Evolutionary conservation across 192 early-diverging fungal species (phyloP), one percentile per base, ranked within the genome.

Genomic region (Backusella psychrophila): DNA sequence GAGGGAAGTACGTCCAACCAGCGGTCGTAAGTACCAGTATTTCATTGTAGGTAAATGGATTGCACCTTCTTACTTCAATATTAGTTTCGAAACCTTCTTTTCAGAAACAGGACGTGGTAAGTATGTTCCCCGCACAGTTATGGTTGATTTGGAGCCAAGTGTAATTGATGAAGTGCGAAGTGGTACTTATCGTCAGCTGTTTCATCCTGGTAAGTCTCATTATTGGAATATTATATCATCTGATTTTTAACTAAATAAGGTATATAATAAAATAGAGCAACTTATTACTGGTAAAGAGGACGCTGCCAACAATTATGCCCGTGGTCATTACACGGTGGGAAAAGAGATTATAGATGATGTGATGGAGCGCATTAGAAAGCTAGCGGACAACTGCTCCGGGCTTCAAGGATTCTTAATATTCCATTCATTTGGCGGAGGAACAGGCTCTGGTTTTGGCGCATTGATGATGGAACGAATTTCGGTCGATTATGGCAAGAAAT

Each of bases 211-310:
- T 80, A 69, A 26, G 41, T 35, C 11, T 39, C 36, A 36, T 36
- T 29, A 1, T 29, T 29, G 29, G 29, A 33, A 33, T 33, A 33
- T 3, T 33, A 33, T 3, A 33, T 33, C 3, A 33, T 3, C 31
- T 33, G 36, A 36, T 38, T 8, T 6, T 9, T 38, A 38, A 38
- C 6, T 38, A 38, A 38, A 38, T 38, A 38, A 66, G 0, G 6
- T 21, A 93, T 91, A 91, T 8, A 38, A 38, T 9, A 90, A 95
- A 87, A 93, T 90, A 74, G 96, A 98, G 83, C 98, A 99, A 92
- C 88, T 99, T 80, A 99, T 99, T 87, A 96, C 95, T 75, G 98
- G 98, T 80, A 99, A 99, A 91, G 98, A 99, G 87, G 98, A 99
- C 82, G 98, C 98, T 12, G 98, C 98, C 78, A 98, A 99, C 90